Conservation (phyloP, 2,329 filamentous ascomycete species). For the Aspergillus caelatus region DNA sequence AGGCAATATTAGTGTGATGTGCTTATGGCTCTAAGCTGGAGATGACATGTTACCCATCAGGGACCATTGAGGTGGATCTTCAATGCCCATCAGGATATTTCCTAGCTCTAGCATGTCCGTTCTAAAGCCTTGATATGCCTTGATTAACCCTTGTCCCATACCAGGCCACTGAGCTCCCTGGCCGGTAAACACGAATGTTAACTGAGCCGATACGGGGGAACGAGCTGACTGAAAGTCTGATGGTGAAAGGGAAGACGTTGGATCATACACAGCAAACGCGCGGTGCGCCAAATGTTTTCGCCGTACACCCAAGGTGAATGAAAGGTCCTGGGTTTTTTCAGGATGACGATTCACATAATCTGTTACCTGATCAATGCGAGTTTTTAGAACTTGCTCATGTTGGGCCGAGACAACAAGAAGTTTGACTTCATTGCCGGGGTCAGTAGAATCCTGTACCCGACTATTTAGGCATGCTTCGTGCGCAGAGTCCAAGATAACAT, state of each 20-base stretch:
- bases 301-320: not conserved
- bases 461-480: not conserved
- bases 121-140: too few relatives aligned
- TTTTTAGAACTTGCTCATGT: not conserved
- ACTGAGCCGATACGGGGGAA: not conserved
- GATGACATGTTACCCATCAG: not conserved
- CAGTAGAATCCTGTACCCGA: not conserved
- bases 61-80: not conserved
- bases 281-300: not conserved
- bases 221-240: not conserved
- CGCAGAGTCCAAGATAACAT: not conserved
- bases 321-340: not conserved
- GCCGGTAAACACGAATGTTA: not conserved
- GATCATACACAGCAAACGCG: not conserved
- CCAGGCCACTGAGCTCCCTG: not conserved
- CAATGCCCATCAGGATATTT: not conserved
- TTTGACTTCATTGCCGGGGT: not conserved
- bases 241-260: not conserved
- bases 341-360: not conserved
- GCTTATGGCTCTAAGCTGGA: not conserved
- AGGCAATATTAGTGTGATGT: not conserved
- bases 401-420: not conserved
- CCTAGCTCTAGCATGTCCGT: too few relatives aligned
- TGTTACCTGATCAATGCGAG: not conserved
- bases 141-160: not conserved